Evolutionary conservation across 768 basidiomycete genomes (phyloP).

Genomic region (Strobilomyces dryophilus): DNA sequence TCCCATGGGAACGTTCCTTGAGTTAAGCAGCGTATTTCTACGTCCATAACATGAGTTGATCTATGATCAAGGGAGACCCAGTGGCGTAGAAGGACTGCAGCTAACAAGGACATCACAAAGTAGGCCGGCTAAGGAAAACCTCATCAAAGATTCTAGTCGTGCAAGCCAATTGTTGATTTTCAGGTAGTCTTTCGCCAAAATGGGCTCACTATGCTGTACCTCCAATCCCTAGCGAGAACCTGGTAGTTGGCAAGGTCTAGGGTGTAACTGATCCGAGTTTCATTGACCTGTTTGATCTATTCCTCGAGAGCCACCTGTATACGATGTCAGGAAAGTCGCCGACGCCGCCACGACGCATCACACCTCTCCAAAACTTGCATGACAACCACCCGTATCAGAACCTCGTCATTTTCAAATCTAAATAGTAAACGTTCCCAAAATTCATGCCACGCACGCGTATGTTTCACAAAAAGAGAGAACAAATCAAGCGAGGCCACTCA

Average conservation of each 20-base stretch:
- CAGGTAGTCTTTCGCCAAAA: constrained; percentile 86
- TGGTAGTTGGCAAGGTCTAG: constrained; percentile 97
- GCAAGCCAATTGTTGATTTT: constrained; percentile 99
- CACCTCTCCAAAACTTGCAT: constrained; percentile 95
- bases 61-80: constrained; percentile 52
- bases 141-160: constrained; percentile 90
- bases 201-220: constrained; percentile 76
- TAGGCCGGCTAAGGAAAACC: constrained; percentile 77
- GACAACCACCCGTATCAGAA: constrained; percentile 88
- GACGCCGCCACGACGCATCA: constrained; percentile 4
- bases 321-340: constrained; percentile 12
- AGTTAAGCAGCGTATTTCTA: no score
- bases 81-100: constrained; percentile 75
- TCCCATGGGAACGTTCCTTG: constrained; percentile 49
- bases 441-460: constrained; percentile 62
- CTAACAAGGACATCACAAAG: constrained; percentile 75
- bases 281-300: constrained; percentile 94
- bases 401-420: constrained; percentile 92
- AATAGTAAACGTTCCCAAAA: constrained; percentile 91
- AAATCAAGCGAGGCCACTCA: constrained; percentile 34
- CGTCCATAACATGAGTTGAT: no score
- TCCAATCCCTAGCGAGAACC: constrained; percentile 95
- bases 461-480: constrained; percentile 3
- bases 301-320: constrained; percentile 90
- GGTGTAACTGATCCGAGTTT: constrained; percentile 94